Evolutionary conservation across 2,329 filamentous ascomycete genomes (phyloP), one percentile per base, ranked within the genome.

Genomic region (Colletotrichum scovillei): DNA sequence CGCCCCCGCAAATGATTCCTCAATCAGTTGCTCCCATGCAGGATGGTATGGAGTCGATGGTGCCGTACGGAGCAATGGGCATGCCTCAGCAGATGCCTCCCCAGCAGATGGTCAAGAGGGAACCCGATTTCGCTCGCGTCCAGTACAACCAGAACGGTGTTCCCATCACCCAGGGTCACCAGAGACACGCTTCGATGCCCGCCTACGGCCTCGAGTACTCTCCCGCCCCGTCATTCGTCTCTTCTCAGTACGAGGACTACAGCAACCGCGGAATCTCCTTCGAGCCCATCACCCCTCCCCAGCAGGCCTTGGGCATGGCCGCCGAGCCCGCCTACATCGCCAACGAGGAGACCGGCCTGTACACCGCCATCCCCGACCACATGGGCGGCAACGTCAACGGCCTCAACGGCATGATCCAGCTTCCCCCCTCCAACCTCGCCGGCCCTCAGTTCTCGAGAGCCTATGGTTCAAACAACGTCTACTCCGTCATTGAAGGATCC

Each of bases 171-270:
- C 94, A 95, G 80, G 88, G 92, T 65, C 95, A 97, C 84, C 94
- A 98, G 82, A 93, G 97, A 70, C 96, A 98, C 84, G 94, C 95
- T 74, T 99, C 97, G n/a, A 98, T 99, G 95, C 97, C 97, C 63
- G 94, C 95, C 24, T 99, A 97, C 82, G 90, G 86, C 60, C 92
- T 98, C 82, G 97, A 99, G 84, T 99, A 98, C 87, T 99, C 97
- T 19, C 97, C 97, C 66, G 97, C 97, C 0, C 97, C 97, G 2
- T 98, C 97, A 1, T 98, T 98, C 80, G 95, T 98, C 65, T 98
- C 97, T n/a, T 98, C 97, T 1, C 95, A 98, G 79, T 98, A 96
- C 79, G 97, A 98, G 81, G 96, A 98, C 82, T 99, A 98, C 88
- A 97, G 95, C 90, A 96, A 95, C 81, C 93, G 97, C 71, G 97